Evolutionary conservation across 192 early-diverging fungal species (phyloP), one percentile per base, ranked within the genome.

Genomic region (Coemansia sp.): DNA sequence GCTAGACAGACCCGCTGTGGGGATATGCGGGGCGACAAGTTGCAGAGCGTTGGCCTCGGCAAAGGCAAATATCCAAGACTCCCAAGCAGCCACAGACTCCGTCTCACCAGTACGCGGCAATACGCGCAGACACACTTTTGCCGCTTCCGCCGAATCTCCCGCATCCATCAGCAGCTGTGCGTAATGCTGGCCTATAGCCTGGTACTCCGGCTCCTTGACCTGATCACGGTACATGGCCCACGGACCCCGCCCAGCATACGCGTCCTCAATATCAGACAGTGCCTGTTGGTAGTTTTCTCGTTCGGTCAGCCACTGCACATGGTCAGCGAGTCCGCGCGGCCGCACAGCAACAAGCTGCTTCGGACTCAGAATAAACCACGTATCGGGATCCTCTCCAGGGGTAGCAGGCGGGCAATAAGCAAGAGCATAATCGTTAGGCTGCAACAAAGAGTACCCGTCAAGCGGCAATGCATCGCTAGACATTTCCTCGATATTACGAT

Each of bases 381-480:
- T 90, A 60, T 93, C 90, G 51, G 97, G 92, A 62, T 79, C 73
- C 13, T 40, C 22, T 11, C 34, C n/a, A 27, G 46, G 55, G 29
- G 24, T 29, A 4, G 38, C 60, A 31, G 34, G 44, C 20, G 41
- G 46, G 5, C 38, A 33, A 70, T 85, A 85, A 49, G 92, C 94
- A 63, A 99, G 87, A 22, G 88, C 87, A 76, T 99, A 99, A 73
- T 99, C 97, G 73, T 98, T 97, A 44, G 96, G 91, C 75, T 95
- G 93, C 73, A 95, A 94, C 46, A 93, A 88, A 57, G 90, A 89
- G 69, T 88, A 97, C 24, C 96, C 95, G 68, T 92, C 85, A 12
- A 98, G 68, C n/a, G 92, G 85, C 42, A 99, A 70, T 7, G 92
- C 93, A 70, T 99, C 98, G 55, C 90, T 93, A 8, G 93, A 94